These are phyloP conservation scores for Diaporthe aspalathi DNA, from an alignment of 2,329 filamentous ascomycete species.

Conservation along the genomic window DNA sequence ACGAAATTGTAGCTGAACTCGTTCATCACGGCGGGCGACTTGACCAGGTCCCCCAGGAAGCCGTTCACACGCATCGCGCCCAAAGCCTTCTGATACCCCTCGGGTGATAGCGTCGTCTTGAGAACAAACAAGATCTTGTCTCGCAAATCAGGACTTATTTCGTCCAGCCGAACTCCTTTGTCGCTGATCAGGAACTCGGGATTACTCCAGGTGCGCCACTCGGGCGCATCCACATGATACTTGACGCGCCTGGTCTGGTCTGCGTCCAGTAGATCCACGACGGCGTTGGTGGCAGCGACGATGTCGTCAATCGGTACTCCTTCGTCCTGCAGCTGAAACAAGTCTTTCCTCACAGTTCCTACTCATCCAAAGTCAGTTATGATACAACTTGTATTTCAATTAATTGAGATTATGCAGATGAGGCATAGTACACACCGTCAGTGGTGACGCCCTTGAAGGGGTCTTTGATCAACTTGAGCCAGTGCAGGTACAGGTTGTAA, in stretches of 20 bases:
- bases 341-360: slow-evolving; percentile 62
- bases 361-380: not conserved
- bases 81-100: slow-evolving; percentile 78
- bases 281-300: slow-evolving; percentile 59
- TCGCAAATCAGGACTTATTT: slow-evolving; percentile 57
- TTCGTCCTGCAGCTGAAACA: slow-evolving; percentile 73
- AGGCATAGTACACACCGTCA: slow-evolving; percentile 62
- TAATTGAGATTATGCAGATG: slow-evolving; percentile 4
- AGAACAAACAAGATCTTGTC: slow-evolving; percentile 67
- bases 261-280: slow-evolving; percentile 60
- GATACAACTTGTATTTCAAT: slow-evolving; percentile 9
- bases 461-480: slow-evolving; percentile 69
- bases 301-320: slow-evolving; percentile 69
- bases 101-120: slow-evolving; percentile 69
- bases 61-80: slow-evolving; percentile 80
- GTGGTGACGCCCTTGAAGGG: slow-evolving; percentile 78
- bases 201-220: slow-evolving; percentile 79
- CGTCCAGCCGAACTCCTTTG: slow-evolving; percentile 78
- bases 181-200: slow-evolving; percentile 77
- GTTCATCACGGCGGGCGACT: slow-evolving; percentile 73
- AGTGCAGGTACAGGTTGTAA: slow-evolving; percentile 69
- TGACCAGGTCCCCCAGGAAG: slow-evolving; percentile 77
- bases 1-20: slow-evolving; percentile 82
- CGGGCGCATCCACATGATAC: slow-evolving; percentile 75
- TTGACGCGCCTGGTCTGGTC: slow-evolving; percentile 60